These are phyloP conservation scores for Backusella australiensis DNA, from an alignment of 192 early-diverging fungal genomes.

Conservation along the genomic window DNA sequence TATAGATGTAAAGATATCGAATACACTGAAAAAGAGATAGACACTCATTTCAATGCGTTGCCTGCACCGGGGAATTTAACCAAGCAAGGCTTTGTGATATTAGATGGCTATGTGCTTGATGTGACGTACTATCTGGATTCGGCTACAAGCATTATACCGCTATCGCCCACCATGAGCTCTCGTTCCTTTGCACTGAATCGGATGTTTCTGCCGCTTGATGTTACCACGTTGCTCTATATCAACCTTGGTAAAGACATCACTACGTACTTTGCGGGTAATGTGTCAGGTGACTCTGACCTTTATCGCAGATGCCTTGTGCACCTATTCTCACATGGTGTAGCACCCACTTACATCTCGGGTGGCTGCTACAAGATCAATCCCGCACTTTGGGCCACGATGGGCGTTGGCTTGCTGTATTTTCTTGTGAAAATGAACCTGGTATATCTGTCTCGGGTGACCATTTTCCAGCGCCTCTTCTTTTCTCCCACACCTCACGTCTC, in stretches of 20 bases:
- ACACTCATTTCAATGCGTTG: slow-evolving; percentile 12
- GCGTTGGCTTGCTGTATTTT: slow-evolving; percentile 28
- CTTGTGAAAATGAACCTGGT: slow-evolving; percentile 39
- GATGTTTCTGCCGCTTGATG: slow-evolving; percentile 33
- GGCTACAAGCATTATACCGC: slow-evolving; percentile 24
- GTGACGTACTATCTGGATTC: slow-evolving; percentile 34
- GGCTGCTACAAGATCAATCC: slow-evolving; percentile 35
- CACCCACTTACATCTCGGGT: slow-evolving; percentile 1
- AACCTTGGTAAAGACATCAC: slow-evolving; percentile 37
- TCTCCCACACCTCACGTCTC: slow-evolving; percentile 14
- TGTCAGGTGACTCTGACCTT: slow-evolving; percentile 15
- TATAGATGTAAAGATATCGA: slow-evolving; percentile 24
- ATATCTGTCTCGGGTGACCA: slow-evolving; percentile 32
- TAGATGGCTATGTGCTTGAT: slow-evolving; percentile 36
- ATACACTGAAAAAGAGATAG: slow-evolving; percentile 17
- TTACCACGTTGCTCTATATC: slow-evolving; percentile 30
- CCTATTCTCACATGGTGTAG: slow-evolving; percentile 32
- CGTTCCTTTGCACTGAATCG: slow-evolving; percentile 31
- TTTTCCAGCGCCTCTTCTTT: slow-evolving; percentile 23
- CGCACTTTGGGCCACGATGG: slow-evolving; percentile 39
- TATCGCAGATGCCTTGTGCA: slow-evolving; percentile 25
- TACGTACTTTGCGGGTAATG: slow-evolving; percentile 26
- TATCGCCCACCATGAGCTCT: slow-evolving; percentile 20
- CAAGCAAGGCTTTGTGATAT: slow-evolving; percentile 25
- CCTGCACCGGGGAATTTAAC: slow-evolving; percentile 7